Base-by-base conservation (phyloP, 2,329 filamentous ascomycete genomes). In the Clonostachys sp. region DNA sequence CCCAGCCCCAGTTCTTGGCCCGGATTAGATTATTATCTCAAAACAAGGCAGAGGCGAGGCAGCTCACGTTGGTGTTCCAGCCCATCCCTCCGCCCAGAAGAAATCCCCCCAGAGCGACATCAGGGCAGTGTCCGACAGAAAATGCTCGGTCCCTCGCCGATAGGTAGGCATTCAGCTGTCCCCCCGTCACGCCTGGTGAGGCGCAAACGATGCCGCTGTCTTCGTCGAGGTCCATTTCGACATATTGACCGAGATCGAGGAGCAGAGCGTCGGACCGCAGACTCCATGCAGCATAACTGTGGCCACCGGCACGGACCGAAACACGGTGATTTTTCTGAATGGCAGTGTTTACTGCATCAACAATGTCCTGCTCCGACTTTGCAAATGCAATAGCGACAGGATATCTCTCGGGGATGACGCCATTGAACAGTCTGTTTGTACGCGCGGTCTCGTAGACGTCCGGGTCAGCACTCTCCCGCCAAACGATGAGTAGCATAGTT, bases 31-130 rank as follows among this genome's bases (percentile, higher is more conserved):
- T 48, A 8, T n/a, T 24, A 9, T 30, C 9, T 30, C 17, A 36
- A 17, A 8, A 12, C 8, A 12, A 7, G 12, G 20, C 3, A 42
- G 20, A 24, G 20, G 20, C 4, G 34, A 20, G 12, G 33, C 5
- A 30, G 56, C 65, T 47, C 50, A 74, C 72, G 57, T 70, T 73
- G 53, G 72, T 78, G 53, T 78, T 79, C 77, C 77, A 81, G 0
- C 77, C 77, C 74, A 80, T 79, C 2, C 77, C 77, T 0, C 77
- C 78, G 52, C 80, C 76, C 13, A 81, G 57, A 18, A 80, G 55
- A 51, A 80, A 80, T 0, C 77, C 77, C 1, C 77, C 77, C n/a
- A 81, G 53, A 9, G 74, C 77, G 16, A 81, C 77, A 57, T 79
- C 75, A 1, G 77, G 76, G 55, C 76, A 81, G 57, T 81, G 78